These are phyloP conservation scores for Echeveria elegans DNA, from an alignment of 164 flowering plant species.

Conservation along the genomic window DNA sequence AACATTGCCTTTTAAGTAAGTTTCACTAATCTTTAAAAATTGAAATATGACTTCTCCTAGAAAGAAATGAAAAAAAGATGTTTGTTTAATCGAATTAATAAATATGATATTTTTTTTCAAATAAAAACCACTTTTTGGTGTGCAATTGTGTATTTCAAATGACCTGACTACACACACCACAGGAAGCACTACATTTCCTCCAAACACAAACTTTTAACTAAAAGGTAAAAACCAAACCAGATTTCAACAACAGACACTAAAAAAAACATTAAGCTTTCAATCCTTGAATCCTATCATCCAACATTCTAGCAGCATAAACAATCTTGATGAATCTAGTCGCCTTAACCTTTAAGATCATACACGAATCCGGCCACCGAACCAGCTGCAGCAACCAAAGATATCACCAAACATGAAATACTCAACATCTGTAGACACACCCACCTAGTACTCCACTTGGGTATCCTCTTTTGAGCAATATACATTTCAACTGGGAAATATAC, in stretches of 20 bases:
- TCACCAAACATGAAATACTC: conserved; percentile 39
- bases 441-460: conserved; percentile 43
- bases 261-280: not conserved
- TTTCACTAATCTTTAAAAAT: too few species aligned
- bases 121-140: not conserved
- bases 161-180: conserved; percentile 1
- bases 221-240: not conserved
- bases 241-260: not conserved
- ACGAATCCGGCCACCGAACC: conserved; percentile 50
- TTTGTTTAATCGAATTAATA: too few species aligned
- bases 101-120: too few species aligned
- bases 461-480: conserved; percentile 49
- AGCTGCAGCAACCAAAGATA: conserved; percentile 39
- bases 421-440: conserved; percentile 53
- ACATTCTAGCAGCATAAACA: not conserved
- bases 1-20: too few species aligned
- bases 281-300: not conserved
- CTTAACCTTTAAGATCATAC: conserved; percentile 33
- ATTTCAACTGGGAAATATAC: conserved; percentile 63
- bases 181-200: not conserved
- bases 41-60: too few species aligned
- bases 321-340: not conserved
- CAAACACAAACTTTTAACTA: not conserved
- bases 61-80: too few species aligned
- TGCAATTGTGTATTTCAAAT: not conserved